Evolutionary conservation across 768 basidiomycete species (phyloP).

Genomic region (Daedaleopsis sinensis): DNA sequence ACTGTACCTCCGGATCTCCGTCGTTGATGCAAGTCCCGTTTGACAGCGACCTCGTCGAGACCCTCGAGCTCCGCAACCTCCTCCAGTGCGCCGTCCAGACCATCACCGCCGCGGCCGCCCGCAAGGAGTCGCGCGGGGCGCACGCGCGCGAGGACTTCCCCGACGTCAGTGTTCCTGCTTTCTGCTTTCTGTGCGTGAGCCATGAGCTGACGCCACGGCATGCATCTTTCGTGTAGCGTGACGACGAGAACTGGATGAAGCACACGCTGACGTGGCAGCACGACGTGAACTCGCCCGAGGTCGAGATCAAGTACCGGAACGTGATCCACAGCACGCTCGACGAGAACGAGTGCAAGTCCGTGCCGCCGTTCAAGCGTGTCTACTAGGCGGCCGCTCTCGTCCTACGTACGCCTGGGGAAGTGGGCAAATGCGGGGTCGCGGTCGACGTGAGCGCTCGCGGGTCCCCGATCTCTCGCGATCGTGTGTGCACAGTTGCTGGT

Average conservation of each 20-base stretch:
- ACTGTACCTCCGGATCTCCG: not conserved
- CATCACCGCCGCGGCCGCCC: conserved; percentile 88
- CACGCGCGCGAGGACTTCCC: conserved; percentile 98
- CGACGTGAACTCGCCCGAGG: conserved; percentile 74
- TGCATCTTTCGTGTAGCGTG: conserved; percentile 56
- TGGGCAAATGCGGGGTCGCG: too few species aligned
- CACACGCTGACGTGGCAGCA: conserved; percentile 94
- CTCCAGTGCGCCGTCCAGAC: conserved; percentile 96
- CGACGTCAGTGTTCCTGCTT: conserved; percentile 58
- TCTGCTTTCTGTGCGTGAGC: not conserved
- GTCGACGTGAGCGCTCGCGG: too few species aligned
- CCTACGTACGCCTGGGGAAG: too few species aligned
- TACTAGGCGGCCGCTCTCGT: conserved; percentile 50
- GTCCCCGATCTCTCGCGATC: too few species aligned
- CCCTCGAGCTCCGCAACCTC: conserved; percentile 94
- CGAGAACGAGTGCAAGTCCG: conserved; percentile 94
- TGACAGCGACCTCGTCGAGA: conserved; percentile 90
- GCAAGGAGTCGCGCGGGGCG: conserved; percentile 97
- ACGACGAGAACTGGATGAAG: conserved; percentile 94
- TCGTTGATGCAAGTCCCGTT: not conserved
- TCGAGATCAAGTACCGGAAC: conserved; percentile 85
- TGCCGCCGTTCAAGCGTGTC: conserved; percentile 97
- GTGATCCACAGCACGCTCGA: conserved; percentile 90
- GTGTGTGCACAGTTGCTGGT: too few species aligned
- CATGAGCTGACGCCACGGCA: not conserved